A percentile compares a stretch with the other conserved stretches of the same genome.
These are phyloP conservation scores for Apiospora sp. DNA, from an alignment of 2,329 filamentous ascomycete genomes.

Conservation along the genomic window DNA sequence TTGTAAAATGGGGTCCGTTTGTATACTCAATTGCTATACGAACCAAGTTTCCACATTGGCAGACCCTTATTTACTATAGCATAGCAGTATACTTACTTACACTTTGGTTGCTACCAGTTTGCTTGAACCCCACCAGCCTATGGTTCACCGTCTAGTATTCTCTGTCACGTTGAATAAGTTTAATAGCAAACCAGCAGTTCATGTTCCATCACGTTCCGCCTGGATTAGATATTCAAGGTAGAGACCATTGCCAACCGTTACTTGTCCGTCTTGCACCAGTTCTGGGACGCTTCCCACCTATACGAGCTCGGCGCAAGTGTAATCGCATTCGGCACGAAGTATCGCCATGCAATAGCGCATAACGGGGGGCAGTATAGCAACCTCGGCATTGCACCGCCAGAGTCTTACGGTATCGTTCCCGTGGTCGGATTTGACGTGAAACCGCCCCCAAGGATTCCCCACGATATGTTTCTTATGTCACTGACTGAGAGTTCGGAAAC, in stretches of 20 bases:
- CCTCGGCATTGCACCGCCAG: conserved; percentile 14
- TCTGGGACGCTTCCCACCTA: conserved; percentile 7
- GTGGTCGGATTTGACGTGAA: conserved; percentile 5
- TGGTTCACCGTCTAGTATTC: not conserved
- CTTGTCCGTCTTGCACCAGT: not conserved
- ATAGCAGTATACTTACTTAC: not conserved
- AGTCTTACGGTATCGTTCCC: not conserved
- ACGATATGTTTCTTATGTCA: conserved; percentile 9
- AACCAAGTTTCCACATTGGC: not conserved
- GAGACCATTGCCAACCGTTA: not conserved
- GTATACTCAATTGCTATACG: conserved; percentile 20
- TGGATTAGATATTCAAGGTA: not conserved
- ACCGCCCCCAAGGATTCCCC: conserved; percentile 18
- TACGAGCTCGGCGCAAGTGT: conserved; percentile 13
- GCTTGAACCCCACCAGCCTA: not conserved
- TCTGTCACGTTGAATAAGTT: not conserved
- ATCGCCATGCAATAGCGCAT: conserved; percentile 3
- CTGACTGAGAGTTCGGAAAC: not conserved
- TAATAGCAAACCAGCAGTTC: not conserved
- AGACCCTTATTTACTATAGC: not conserved
- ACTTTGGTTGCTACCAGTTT: not conserved
- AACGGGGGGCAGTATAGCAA: not conserved
- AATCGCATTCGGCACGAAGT: conserved; percentile 14
- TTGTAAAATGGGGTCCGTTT: not conserved
- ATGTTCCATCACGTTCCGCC: not conserved